phyloP scores from a whole-genome alignment of 2,329 filamentous ascomycete species.

The Fusarium aywerte region DNA sequence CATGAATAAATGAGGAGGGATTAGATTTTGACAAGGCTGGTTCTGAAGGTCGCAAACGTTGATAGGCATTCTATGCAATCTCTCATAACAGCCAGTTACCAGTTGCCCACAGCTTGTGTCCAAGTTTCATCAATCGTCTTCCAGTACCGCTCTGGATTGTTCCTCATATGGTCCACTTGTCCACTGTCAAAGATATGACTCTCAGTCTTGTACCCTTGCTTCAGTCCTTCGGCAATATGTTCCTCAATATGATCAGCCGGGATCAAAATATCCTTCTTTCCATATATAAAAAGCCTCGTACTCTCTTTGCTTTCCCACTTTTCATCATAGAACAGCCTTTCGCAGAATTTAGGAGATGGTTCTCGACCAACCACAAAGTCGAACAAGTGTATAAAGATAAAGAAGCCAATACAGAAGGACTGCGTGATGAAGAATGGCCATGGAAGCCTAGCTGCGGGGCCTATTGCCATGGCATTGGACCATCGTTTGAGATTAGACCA shows the following conservation, averaged over 20 bases:
- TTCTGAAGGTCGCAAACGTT: too few relatives aligned
- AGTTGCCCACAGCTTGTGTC: background rate
- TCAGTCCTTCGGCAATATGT: background rate
- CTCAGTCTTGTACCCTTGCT: background rate
- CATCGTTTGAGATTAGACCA: slow-evolving; percentile 15
- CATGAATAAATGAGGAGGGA: too few relatives aligned
- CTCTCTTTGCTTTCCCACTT: slow-evolving; percentile 2
- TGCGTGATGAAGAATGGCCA: background rate
- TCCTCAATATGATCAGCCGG: slow-evolving; percentile 7
- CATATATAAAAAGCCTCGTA: background rate
- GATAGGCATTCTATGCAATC: too few relatives aligned
- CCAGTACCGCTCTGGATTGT: background rate
- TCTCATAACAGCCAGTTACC: slow-evolving; percentile 38
- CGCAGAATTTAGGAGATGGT: background rate
- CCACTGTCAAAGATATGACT: slow-evolving; percentile 6
- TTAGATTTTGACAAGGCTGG: too few relatives aligned
- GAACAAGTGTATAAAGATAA: background rate
- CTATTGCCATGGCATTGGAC: slow-evolving; percentile 11
- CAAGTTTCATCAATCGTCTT: background rate
- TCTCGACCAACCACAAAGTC: background rate
- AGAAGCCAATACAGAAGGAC: background rate
- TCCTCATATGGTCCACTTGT: slow-evolving; percentile 14
- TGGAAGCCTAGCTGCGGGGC: background rate
- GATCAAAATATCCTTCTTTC: background rate
- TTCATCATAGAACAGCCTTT: slow-evolving; percentile 5